Conservation (phyloP, 1,284 basidiomycete genomes). For the Rhodotorula sp. region DNA sequence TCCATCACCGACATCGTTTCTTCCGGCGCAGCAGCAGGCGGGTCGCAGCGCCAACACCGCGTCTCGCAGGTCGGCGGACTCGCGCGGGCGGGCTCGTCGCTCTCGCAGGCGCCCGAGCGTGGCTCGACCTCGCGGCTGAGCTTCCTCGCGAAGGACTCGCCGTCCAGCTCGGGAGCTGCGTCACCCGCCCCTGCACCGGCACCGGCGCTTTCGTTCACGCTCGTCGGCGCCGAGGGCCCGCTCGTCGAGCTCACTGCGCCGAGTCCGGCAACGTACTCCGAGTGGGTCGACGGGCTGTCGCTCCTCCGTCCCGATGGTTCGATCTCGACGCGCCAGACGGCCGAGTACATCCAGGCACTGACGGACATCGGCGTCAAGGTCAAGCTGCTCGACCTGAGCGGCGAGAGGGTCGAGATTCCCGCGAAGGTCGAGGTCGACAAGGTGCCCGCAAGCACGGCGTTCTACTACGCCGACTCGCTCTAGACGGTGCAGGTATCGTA, state of each 20-base stretch:
- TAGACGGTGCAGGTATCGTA: not conserved
- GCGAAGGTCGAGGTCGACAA: not conserved
- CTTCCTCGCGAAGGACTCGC: not conserved
- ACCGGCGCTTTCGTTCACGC: slow-evolving; percentile 39
- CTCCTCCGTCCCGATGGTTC: slow-evolving; percentile 73
- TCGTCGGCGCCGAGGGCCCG: slow-evolving; percentile 59
- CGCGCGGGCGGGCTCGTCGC: not conserved
- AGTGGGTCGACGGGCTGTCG: slow-evolving; percentile 94
- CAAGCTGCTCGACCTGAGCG: slow-evolving; percentile 75
- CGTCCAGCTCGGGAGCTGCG: not conserved
- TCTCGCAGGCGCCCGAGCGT: not conserved
- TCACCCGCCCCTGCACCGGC: slow-evolving; percentile 46
- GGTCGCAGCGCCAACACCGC: not conserved
- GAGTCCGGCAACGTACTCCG: slow-evolving; percentile 80
- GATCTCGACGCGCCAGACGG: slow-evolving; percentile 78
- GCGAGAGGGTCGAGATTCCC: slow-evolving; percentile 26
- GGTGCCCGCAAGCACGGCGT: not conserved
- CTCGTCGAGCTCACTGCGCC: slow-evolving; percentile 77
- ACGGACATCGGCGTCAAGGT: slow-evolving; percentile 95
- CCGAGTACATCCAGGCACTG: slow-evolving; percentile 77
- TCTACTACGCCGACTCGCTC: slow-evolving; percentile 13
- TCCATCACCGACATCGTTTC: slow-evolving; percentile 63
- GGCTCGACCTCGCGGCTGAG: not conserved
- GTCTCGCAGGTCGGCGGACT: slow-evolving; percentile 53
- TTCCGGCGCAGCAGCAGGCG: not conserved